These are phyloP conservation scores for Firmiana major DNA, from an alignment of 345 rosid species.

Conservation along the genomic window DNA sequence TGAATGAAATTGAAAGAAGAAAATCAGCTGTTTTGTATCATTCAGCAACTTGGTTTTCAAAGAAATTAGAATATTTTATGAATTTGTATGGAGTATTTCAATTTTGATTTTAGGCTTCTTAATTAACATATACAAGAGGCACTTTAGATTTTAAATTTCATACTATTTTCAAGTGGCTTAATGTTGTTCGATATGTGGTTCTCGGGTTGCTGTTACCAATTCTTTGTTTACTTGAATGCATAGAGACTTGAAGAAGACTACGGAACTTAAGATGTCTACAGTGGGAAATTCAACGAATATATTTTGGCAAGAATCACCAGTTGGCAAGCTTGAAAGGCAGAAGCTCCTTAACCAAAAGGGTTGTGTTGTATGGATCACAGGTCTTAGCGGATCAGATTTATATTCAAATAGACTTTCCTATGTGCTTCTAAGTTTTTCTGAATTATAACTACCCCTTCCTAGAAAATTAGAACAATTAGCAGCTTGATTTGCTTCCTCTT, in stretches of 20 bases:
- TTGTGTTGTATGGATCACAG: conserved; percentile 94
- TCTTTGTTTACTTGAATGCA: conserved; percentile 4
- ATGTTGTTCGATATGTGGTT: conserved; percentile 11
- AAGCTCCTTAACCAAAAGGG: conserved; percentile 72
- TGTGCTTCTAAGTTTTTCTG: neutral
- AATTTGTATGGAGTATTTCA: neutral
- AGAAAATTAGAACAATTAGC: neutral
- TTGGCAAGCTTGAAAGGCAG: conserved; percentile 78
- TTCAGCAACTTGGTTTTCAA: neutral
- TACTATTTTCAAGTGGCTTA: neutral
- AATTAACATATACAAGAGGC: neutral
- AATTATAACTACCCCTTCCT: neutral
- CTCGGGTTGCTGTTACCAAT: conserved; percentile 13
- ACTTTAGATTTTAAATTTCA: neutral
- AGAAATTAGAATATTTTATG: neutral
- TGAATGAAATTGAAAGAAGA: neutral
- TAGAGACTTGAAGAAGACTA: conserved; percentile 15
- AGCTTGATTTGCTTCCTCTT: neutral
- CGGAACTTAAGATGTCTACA: conserved; percentile 49
- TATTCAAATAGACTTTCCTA: conserved; percentile 1
- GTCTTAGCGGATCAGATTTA: conserved; percentile 94
- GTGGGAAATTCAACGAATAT: conserved; percentile 64
- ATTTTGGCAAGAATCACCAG: conserved; percentile 89
- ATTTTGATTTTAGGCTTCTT: neutral
- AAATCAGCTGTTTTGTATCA: neutral